Percentiles rank a stretch among this genome's conserved stretches.
Conservation (phyloP, 169 alveolate species). For the Eimeria acervulina region DNA sequence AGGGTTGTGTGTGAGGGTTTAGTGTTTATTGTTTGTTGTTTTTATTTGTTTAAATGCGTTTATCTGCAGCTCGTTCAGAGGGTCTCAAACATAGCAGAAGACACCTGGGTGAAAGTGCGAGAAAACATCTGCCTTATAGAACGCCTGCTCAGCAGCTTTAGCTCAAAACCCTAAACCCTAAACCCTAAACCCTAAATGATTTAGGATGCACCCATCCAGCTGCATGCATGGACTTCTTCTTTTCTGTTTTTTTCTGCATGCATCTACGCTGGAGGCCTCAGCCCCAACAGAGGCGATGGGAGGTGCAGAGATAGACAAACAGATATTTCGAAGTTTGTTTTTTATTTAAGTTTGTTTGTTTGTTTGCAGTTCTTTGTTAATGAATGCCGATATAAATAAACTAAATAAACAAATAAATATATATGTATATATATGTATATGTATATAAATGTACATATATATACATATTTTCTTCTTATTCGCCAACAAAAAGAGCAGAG, state of each 20-base stretch:
- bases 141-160: background rate
- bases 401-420: too few species aligned
- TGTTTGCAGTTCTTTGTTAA: background rate
- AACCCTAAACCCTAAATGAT: background rate
- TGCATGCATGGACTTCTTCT: too few species aligned
- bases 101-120: slow-evolving; percentile 5
- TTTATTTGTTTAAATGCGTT: background rate
- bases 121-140: background rate
- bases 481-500: too few species aligned
- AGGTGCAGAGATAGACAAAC: too few species aligned
- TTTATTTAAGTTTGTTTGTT: background rate
- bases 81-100: background rate
- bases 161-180: background rate
- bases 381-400: too few species aligned
- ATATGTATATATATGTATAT: too few species aligned
- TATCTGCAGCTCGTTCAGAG: background rate
- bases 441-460: too few species aligned
- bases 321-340: too few species aligned
- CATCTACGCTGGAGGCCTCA: background rate
- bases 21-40: background rate
- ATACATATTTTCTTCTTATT: too few species aligned
- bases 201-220: too few species aligned
- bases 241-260: too few species aligned
- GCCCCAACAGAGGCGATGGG: background rate
- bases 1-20: background rate